Percentiles rank a stretch among this genome's conserved stretches.
phyloP scores from a whole-genome alignment of 345 rosid genomes.

The Rhizophora mangle region DNA sequence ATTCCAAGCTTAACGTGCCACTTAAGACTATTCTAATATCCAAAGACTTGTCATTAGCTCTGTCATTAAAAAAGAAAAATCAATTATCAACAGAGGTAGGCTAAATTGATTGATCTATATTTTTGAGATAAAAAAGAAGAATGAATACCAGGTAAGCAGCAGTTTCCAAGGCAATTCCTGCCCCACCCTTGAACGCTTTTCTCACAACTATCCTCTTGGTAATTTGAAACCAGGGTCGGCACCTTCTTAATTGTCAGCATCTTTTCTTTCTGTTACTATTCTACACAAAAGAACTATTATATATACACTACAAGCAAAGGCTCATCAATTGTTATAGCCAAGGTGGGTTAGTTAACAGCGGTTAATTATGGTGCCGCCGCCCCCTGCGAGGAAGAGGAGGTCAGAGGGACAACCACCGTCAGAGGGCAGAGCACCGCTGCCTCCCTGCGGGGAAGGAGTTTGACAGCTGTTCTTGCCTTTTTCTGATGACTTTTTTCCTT shows the following conservation, averaged over 20 bases:
- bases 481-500: not conserved
- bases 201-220: slow-evolving; percentile 29
- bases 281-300: too few relatives aligned
- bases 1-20: too few relatives aligned
- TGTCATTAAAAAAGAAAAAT: too few relatives aligned
- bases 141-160: slow-evolving; percentile 31
- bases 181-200: slow-evolving; percentile 23
- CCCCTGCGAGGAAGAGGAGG: not conserved
- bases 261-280: not conserved
- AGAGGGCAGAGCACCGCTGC: not conserved
- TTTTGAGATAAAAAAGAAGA: not conserved
- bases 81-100: not conserved
- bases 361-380: not conserved
- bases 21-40: too few relatives aligned
- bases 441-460: not conserved
- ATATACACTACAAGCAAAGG: not conserved
- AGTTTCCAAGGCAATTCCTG: slow-evolving; percentile 35
- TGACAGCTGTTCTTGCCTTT: slow-evolving; percentile 20
- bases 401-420: not conserved
- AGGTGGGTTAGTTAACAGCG: not conserved
- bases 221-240: slow-evolving; percentile 35
- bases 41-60: too few relatives aligned
- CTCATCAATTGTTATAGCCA: too few relatives aligned
- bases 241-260: slow-evolving; percentile 39
- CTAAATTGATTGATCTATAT: not conserved